phyloP scores from a whole-genome alignment of 192 early-diverging fungal species.

The Lunasporangiospora selenospora region DNA sequence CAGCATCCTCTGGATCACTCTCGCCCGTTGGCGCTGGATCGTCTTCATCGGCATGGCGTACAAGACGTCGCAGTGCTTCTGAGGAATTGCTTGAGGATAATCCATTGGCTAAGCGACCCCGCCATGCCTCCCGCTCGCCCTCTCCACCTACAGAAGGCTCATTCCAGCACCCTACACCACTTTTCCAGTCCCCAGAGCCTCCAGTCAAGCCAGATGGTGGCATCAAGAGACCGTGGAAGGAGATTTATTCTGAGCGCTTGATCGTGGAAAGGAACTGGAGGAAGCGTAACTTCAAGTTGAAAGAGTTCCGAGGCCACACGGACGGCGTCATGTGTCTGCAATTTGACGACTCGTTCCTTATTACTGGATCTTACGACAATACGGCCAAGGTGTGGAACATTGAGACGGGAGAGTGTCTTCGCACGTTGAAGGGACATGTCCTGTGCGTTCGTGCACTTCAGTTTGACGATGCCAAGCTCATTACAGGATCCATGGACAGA shows the following conservation, averaged over 20 bases:
- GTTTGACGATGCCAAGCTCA: conserved; percentile 93
- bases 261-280: conserved; percentile 96
- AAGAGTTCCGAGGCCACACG: conserved; percentile 76
- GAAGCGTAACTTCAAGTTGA: conserved; percentile 71
- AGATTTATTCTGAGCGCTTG: conserved; percentile 94
- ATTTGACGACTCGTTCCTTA: conserved; percentile 81
- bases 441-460: conserved; percentile 86
- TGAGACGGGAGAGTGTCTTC: conserved; percentile 79
- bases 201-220: conserved; percentile 18
- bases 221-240: conserved; percentile 78
- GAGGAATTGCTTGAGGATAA: conserved; percentile 1
- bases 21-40: conserved; percentile 9
- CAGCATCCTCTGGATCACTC: conserved; percentile 6
- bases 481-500: conserved; percentile 93
- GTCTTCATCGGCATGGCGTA: conserved; percentile 3
- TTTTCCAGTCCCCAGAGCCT: conserved; percentile 38
- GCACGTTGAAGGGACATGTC: conserved; percentile 82
- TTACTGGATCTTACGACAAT: conserved; percentile 90
- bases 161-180: background rate
- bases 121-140: conserved; percentile 10
- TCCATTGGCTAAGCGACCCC: conserved; percentile 20
- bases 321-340: conserved; percentile 92
- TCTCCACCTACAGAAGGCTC: conserved; percentile 10
- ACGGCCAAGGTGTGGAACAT: conserved; percentile 92
- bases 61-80: conserved; percentile 13